Evolutionary conservation across 208 protist species (phyloP), one percentile per base, ranked within the genome.

Genomic region (Crithidia expoeki): DNA sequence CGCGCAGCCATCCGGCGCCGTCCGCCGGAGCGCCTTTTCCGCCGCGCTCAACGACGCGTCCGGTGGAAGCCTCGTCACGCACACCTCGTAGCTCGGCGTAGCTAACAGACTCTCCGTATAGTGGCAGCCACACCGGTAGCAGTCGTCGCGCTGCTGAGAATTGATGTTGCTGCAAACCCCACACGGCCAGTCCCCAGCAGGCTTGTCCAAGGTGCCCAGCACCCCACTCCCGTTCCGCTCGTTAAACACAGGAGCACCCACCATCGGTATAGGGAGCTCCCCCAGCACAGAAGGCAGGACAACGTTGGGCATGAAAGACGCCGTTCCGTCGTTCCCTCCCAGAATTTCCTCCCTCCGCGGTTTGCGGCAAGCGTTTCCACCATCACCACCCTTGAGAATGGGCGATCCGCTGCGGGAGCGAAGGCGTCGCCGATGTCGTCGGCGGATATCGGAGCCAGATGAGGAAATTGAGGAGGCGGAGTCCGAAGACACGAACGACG

Each of bases 91-190:
- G 42, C 67, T 76, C 11, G 86, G 86, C 14, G 53, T 72, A 25
- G 83, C 77, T 17, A 68, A 70, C 16, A 78, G 36, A 51, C 74
- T 87, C 19, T 82, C 70, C 7, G 59, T 50, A 58, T 85, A 91
- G 42, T 47, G 25, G 16, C 75, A 79, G 33, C 75, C 77, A 72
- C 90, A 96, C 23, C 90, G 79, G 56, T 83, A 94, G 74, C 90
- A 96, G 25, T 62, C 68, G 25, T 77, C 62, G 7, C 90, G 87
- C 61, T 86, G 68, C 44, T 64, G 42, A 0, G 88, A 92, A 69
- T 96, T 96, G 47, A 81, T 80, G 61, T 96, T 96, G 68, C 88
- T 91, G 74, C 90, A 96, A 30, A 96, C 84, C 14, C 81, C 83
- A 60, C 90, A 96, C n/a, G 86, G 71, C 90, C 90, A 96, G 51